phyloP scores from a whole-genome alignment of 148 eudicot genomes.

The Rhododendron simsii region DNA sequence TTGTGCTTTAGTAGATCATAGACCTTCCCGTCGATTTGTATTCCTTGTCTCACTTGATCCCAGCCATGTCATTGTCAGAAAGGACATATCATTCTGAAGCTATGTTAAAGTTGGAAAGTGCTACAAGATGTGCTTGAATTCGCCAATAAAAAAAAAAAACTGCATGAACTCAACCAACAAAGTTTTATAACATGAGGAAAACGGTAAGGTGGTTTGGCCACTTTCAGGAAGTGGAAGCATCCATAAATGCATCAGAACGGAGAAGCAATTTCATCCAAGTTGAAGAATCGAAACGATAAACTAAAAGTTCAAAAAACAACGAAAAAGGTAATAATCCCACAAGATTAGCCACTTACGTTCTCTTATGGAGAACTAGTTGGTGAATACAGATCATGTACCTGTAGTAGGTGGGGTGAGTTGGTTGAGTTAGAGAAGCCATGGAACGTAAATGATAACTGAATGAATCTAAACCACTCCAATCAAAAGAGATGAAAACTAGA shows the following conservation, averaged over 20 bases:
- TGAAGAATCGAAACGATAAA: background rate
- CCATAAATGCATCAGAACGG: background rate
- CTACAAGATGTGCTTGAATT: background rate
- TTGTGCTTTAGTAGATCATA: background rate
- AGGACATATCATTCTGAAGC: background rate
- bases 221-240: background rate
- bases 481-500: background rate
- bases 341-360: background rate
- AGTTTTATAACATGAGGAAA: background rate
- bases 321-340: background rate
- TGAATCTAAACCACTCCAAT: background rate
- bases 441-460: background rate
- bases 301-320: background rate
- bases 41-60: background rate
- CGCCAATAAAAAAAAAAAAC: background rate
- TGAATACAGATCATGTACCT: background rate
- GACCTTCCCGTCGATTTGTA: background rate
- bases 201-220: background rate
- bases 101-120: background rate
- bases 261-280: background rate
- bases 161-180: background rate
- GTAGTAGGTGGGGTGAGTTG: background rate
- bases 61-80: background rate
- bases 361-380: background rate
- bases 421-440: background rate